Conservation (phyloP, 2,329 filamentous ascomycete genomes). For the Phialophora chinensis region DNA sequence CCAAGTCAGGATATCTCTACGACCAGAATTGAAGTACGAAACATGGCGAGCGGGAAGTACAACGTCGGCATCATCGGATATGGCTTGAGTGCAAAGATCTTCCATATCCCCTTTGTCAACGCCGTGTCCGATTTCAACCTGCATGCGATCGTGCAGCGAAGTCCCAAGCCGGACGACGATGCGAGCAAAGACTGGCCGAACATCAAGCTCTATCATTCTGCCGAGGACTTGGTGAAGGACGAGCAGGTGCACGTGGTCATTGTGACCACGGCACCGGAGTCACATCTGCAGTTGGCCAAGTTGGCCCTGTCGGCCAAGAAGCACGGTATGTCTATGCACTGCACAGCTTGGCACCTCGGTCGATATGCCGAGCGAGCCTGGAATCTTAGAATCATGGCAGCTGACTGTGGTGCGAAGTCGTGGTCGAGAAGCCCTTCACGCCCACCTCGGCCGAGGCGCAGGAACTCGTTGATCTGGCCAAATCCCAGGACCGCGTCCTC, state of each 20-base stretch:
- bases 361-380: neutral
- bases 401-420: slow-evolving; percentile 52
- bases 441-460: slow-evolving; percentile 72
- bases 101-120: slow-evolving; percentile 80
- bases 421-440: slow-evolving; percentile 84
- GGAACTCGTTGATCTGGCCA: slow-evolving; percentile 63
- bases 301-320: slow-evolving; percentile 57
- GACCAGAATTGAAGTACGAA: neutral
- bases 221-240: slow-evolving; percentile 70
- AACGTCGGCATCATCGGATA: slow-evolving; percentile 67
- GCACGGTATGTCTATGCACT: slow-evolving; percentile 25
- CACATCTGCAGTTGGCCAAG: slow-evolving; percentile 70
- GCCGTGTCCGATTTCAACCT: slow-evolving; percentile 69
- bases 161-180: slow-evolving; percentile 67
- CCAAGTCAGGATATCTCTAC: neutral
- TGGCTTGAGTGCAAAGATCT: slow-evolving; percentile 73
- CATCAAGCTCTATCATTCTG: slow-evolving; percentile 67
- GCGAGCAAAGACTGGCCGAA: slow-evolving; percentile 71
- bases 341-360: neutral
- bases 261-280: slow-evolving; percentile 73
- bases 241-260: slow-evolving; percentile 70
- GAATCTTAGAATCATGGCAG: neutral
- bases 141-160: slow-evolving; percentile 77
- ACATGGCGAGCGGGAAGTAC: slow-evolving; percentile 52
- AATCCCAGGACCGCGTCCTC: slow-evolving; percentile 59